Evolutionary conservation across 352 stramenopile species (phyloP).

Genomic region (Globisporangium spinosum): DNA sequence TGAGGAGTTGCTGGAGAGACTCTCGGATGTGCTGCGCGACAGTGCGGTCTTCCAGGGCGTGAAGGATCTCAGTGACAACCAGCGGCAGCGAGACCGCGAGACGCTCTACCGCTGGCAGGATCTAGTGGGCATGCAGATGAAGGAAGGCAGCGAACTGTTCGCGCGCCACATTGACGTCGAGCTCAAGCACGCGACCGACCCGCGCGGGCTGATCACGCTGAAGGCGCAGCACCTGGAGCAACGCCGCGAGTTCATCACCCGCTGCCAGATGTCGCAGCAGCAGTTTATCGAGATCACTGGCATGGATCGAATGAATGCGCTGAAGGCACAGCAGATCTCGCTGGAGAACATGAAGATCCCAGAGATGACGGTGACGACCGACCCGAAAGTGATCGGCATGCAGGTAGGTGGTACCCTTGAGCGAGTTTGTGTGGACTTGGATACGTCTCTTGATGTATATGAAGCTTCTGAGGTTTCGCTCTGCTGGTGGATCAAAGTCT

Average conservation of each 20-base stretch:
- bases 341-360: slow-evolving; percentile 72
- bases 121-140: slow-evolving; percentile 78
- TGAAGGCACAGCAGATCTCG: slow-evolving; percentile 69
- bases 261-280: slow-evolving; percentile 70
- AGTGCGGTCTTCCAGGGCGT: slow-evolving; percentile 70
- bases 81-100: slow-evolving; percentile 59
- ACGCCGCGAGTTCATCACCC: slow-evolving; percentile 57
- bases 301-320: slow-evolving; percentile 53
- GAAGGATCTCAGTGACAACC: slow-evolving; percentile 49
- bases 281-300: slow-evolving; percentile 77
- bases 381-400: slow-evolving; percentile 35
- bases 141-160: slow-evolving; percentile 71
- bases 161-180: slow-evolving; percentile 48
- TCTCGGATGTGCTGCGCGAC: slow-evolving; percentile 59
- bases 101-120: slow-evolving; percentile 81
- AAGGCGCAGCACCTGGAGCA: slow-evolving; percentile 67
- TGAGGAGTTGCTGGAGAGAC: slow-evolving; percentile 52
- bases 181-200: slow-evolving; percentile 39
- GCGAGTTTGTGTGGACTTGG: neutral
- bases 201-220: slow-evolving; percentile 42
- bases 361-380: slow-evolving; percentile 54
- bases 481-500: neutral
- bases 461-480: neutral
- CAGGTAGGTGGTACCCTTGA: slow-evolving; percentile 35
- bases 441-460: neutral